phyloP scores from a whole-genome alignment of 495 filamentous ascomycete genomes.

The Opeltia flavorubescens region DNA sequence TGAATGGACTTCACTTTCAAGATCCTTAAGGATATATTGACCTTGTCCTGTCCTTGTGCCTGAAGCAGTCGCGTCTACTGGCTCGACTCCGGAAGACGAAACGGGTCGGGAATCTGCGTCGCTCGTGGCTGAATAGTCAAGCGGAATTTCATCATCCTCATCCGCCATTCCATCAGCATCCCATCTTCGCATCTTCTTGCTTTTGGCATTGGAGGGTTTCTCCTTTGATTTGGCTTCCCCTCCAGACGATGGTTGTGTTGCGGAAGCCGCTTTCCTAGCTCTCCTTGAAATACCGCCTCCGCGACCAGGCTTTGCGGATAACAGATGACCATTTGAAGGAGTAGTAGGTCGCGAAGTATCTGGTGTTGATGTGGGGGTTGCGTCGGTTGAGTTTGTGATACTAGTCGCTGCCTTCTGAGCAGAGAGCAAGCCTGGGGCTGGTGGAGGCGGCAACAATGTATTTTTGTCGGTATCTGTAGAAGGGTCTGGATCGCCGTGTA shows the following conservation, averaged over 20 bases:
- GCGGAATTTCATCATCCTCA: slow-evolving; percentile 62
- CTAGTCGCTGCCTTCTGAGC: slow-evolving; percentile 30
- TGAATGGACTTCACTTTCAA: slow-evolving; percentile 85
- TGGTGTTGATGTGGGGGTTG: slow-evolving; percentile 53
- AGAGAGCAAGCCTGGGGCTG: slow-evolving; percentile 36
- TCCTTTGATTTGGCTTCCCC: slow-evolving; percentile 44
- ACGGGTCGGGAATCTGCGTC: slow-evolving; percentile 34
- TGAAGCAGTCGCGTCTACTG: slow-evolving; percentile 64
- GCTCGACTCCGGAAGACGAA: slow-evolving; percentile 41
- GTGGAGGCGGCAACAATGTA: slow-evolving; percentile 34
- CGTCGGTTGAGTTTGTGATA: slow-evolving; percentile 37
- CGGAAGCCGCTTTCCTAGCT: slow-evolving; percentile 59
- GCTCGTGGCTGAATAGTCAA: slow-evolving; percentile 68
- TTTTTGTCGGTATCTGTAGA: slow-evolving; percentile 23
- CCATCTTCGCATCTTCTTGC: slow-evolving; percentile 81
- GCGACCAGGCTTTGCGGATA: slow-evolving; percentile 59
- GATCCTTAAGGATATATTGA: slow-evolving; percentile 83
- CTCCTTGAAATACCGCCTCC: slow-evolving; percentile 64
- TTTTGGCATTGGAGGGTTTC: slow-evolving; percentile 39
- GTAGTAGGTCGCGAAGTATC: slow-evolving; percentile 68
- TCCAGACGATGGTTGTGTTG: slow-evolving; percentile 71
- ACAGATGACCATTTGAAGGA: slow-evolving; percentile 47
- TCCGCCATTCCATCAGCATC: slow-evolving; percentile 77
- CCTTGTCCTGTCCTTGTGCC: slow-evolving; percentile 74
- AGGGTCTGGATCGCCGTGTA: slow-evolving; percentile 18